phyloP scores from a whole-genome alignment of 139 green algal genomes.

The Chlamydomonas applanata region DNA sequence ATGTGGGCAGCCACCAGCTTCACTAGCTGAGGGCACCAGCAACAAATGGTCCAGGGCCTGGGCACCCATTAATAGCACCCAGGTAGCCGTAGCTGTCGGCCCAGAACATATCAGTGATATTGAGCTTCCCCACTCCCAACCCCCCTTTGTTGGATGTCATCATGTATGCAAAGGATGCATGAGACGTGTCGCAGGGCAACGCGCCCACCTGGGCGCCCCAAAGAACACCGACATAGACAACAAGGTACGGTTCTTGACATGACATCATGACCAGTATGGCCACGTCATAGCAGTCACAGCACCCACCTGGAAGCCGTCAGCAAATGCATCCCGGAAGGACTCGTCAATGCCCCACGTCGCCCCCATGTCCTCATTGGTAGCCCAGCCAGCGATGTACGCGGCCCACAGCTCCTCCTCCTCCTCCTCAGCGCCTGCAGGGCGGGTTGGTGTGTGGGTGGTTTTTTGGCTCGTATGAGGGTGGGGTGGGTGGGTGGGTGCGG shows the following conservation, averaged over 20 bases:
- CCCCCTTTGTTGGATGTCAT: conserved; percentile 12
- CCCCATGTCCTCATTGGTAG: conserved; percentile 76
- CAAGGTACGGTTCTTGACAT: neutral
- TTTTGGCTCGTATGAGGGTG: no score
- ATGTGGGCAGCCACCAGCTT: no score
- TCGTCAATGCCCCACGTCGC: conserved; percentile 50
- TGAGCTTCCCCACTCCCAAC: neutral
- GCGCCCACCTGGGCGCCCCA: neutral
- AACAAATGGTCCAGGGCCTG: no score
- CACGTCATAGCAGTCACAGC: conserved; percentile 46
- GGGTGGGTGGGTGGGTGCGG: no score
- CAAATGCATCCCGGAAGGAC: conserved; percentile 40
- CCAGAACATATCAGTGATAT: no score
- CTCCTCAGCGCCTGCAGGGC: conserved; percentile 2
- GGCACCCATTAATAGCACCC: no score
- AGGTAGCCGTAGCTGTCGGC: no score
- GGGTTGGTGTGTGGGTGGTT: no score
- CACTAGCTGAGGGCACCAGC: no score
- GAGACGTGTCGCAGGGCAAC: no score
- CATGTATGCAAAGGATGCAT: neutral
- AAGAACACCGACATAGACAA: neutral
- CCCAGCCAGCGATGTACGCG: conserved; percentile 62
- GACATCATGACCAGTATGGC: neutral
- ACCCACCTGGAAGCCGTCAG: conserved; percentile 30
- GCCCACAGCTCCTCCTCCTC: conserved; percentile 40